phyloP scores from a whole-genome alignment of 139 green algal species.

The Pleodorina starrii region DNA sequence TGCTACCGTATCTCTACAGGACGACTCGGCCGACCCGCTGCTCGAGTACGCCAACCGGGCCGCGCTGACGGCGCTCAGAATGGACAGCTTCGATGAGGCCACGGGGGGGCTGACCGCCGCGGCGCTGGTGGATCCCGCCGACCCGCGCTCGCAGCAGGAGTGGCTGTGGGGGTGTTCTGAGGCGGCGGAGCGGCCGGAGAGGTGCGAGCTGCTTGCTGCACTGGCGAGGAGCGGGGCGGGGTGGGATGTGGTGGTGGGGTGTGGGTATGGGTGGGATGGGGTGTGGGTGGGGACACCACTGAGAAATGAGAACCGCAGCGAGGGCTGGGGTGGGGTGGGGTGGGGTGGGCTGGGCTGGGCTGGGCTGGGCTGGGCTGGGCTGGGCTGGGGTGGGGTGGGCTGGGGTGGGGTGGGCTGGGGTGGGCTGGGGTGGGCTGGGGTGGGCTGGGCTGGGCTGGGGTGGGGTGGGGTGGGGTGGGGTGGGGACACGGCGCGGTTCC shows the following conservation, averaged over 20 bases:
- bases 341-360: too few species aligned
- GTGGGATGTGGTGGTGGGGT: neutral
- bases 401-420: neutral
- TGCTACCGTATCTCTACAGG: too few species aligned
- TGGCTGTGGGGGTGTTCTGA: constrained; percentile 39
- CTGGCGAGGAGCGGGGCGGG: too few species aligned
- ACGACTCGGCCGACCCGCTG: constrained; percentile 53
- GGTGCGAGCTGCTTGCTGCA: too few species aligned
- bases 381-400: too few species aligned
- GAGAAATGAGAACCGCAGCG: too few species aligned
- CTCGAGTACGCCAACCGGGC: constrained; percentile 68
- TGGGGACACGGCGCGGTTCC: neutral
- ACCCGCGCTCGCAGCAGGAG: constrained; percentile 22
- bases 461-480: neutral
- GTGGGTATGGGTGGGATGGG: too few species aligned
- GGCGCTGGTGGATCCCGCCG: constrained; percentile 1
- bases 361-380: too few species aligned
- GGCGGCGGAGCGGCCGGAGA: constrained; percentile 20
- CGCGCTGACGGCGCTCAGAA: constrained; percentile 39
- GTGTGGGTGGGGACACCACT: too few species aligned
- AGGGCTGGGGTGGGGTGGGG: too few species aligned
- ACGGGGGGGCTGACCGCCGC: neutral
- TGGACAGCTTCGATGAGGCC: constrained; percentile 43
- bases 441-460: too few species aligned
- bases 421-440: too few species aligned